Evolutionary conservation across 1,284 basidiomycete species (phyloP).

Genomic region (Tilletia caries): DNA sequence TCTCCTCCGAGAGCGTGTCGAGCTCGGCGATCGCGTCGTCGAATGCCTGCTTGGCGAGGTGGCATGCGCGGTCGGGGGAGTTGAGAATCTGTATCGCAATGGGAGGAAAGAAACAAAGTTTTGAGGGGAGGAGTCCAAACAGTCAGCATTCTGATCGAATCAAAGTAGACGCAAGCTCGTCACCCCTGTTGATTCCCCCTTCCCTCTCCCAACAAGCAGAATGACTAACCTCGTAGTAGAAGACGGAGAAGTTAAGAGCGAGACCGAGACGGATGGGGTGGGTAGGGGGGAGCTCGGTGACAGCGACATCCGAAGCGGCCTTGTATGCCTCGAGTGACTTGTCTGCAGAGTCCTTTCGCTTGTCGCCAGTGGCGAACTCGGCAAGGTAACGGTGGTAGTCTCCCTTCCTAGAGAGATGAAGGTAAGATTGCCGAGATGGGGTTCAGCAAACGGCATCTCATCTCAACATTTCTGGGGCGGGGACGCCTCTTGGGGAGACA

Average conservation of each 20-base stretch:
- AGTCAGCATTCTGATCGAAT: background rate
- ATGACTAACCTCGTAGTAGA: conserved; percentile 80
- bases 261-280: conserved; percentile 99
- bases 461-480: too few species aligned
- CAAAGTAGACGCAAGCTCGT: background rate
- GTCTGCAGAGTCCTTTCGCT: conserved; percentile 96
- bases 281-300: conserved; percentile 94
- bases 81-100: conserved; percentile 69
- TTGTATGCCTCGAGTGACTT: conserved; percentile 99
- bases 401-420: conserved; percentile 76
- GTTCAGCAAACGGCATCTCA: background rate
- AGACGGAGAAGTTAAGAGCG: conserved; percentile 98
- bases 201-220: too few species aligned
- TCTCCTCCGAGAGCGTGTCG: conserved; percentile 98
- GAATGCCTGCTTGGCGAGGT: conserved; percentile 99
- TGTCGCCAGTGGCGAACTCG: conserved; percentile 97
- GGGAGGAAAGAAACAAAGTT: background rate
- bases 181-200: too few species aligned
- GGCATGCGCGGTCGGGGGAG: conserved; percentile 97
- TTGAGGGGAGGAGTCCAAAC: too few species aligned
- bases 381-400: conserved; percentile 99
- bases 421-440: background rate
- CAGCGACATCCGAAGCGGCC: conserved; percentile 95
- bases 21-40: conserved; percentile 99
- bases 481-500: too few species aligned